These are phyloP conservation scores for Leccinum subtestaceum DNA, from an alignment of 768 basidiomycete genomes.

Conservation along the genomic window DNA sequence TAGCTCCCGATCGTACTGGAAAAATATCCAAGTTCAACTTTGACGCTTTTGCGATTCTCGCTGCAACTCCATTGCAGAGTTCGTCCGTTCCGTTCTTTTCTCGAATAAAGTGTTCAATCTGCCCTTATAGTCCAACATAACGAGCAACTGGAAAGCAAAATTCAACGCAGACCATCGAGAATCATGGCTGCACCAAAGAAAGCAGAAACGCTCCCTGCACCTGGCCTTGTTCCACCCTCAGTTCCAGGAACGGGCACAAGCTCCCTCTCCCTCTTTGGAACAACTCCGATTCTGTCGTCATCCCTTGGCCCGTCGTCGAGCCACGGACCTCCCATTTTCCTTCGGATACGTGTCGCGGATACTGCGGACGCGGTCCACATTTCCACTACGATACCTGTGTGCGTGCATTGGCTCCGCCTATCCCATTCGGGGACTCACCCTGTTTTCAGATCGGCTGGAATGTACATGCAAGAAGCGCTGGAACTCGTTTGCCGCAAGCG, in stretches of 20 bases:
- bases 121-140: slow-evolving; percentile 66
- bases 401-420: slow-evolving; percentile 31
- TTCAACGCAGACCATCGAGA: slow-evolving; percentile 74
- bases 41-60: slow-evolving; percentile 84
- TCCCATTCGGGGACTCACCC: background rate
- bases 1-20: slow-evolving; percentile 89
- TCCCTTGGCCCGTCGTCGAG: slow-evolving; percentile 67
- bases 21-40: slow-evolving; percentile 87
- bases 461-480: slow-evolving; percentile 96
- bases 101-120: background rate
- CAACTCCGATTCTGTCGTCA: slow-evolving; percentile 56
- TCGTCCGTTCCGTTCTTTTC: slow-evolving; percentile 18
- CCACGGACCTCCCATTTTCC: slow-evolving; percentile 79
- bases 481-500: slow-evolving; percentile 77
- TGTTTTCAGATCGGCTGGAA: slow-evolving; percentile 67
- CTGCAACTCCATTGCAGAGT: slow-evolving; percentile 73
- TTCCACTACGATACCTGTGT: slow-evolving; percentile 91
- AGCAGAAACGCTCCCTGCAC: slow-evolving; percentile 41
- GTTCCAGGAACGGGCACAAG: slow-evolving; percentile 42
- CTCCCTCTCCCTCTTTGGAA: slow-evolving; percentile 44
- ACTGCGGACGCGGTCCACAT: slow-evolving; percentile 81
- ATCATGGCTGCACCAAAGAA: slow-evolving; percentile 62
- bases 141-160: slow-evolving; percentile 70
- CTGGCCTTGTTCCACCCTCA: slow-evolving; percentile 39
- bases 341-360: slow-evolving; percentile 79